These are phyloP conservation scores for Sporisorium graminicola DNA, from an alignment of 1,284 basidiomycete genomes.

Conservation along the genomic window DNA sequence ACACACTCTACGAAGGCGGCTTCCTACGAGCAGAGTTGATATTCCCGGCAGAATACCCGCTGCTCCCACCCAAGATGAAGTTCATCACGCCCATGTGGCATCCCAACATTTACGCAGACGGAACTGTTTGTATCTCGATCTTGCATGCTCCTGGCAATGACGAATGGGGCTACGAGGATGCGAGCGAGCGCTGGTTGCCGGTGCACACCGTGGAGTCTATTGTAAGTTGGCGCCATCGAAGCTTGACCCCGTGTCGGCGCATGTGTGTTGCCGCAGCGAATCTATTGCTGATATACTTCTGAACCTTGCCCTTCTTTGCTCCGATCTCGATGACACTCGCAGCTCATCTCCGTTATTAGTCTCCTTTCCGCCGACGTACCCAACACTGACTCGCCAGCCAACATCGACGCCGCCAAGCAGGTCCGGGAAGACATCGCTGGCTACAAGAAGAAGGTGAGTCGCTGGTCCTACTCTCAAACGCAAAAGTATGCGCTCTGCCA, in stretches of 20 bases:
- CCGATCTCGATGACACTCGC: slow-evolving; percentile 4
- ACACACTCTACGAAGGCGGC: slow-evolving; percentile 69
- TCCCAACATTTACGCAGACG: slow-evolving; percentile 90
- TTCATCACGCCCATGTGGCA: slow-evolving; percentile 99
- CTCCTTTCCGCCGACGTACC: slow-evolving; percentile 91
- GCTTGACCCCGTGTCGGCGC: background rate
- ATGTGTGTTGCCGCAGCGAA: background rate
- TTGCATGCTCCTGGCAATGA: slow-evolving; percentile 97
- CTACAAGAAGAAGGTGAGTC: slow-evolving; percentile 66
- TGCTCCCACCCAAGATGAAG: slow-evolving; percentile 93
- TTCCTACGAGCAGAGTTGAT: slow-evolving; percentile 67
- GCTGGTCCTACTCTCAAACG: background rate
- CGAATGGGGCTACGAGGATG: slow-evolving; percentile 97
- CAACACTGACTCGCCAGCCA: slow-evolving; percentile 94
- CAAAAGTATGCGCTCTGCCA: background rate
- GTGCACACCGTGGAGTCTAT: slow-evolving; percentile 98
- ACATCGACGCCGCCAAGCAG: slow-evolving; percentile 82
- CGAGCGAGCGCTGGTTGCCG: slow-evolving; percentile 96
- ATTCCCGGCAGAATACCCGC: slow-evolving; percentile 76
- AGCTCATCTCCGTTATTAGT: slow-evolving; percentile 97
- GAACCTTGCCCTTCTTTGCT: background rate
- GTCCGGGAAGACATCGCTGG: slow-evolving; percentile 65
- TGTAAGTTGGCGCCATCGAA: slow-evolving; percentile 74
- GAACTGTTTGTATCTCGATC: slow-evolving; percentile 94
- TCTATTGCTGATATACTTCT: background rate